phyloP scores from a whole-genome alignment of 108 stramenopile species.

The Aurantiochytrium sp. region DNA sequence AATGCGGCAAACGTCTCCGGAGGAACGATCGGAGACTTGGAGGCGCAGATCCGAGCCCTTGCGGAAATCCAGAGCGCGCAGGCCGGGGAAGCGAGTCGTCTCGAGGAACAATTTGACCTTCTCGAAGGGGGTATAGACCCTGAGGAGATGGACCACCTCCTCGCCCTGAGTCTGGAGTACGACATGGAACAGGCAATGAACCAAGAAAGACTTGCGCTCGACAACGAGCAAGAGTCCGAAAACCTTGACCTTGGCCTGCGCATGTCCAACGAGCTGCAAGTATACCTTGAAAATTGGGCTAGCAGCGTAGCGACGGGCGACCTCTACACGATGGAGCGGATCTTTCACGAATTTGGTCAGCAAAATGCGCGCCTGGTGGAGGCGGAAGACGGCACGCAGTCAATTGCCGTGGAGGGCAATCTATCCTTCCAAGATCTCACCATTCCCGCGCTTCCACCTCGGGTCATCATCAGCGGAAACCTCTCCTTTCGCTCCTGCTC shows the following conservation, averaged over 20 bases:
- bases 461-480: not conserved
- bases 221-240: not conserved
- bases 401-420: not conserved
- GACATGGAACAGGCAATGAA: not conserved
- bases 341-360: not conserved
- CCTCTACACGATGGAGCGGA: not conserved
- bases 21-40: not conserved
- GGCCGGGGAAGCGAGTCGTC: not conserved
- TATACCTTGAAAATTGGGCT: not conserved
- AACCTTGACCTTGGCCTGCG: not conserved
- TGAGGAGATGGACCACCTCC: not conserved
- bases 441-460: not conserved
- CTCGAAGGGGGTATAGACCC: not conserved
- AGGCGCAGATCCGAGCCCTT: not conserved
- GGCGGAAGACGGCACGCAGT: not conserved
- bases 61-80: not conserved
- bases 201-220: not conserved
- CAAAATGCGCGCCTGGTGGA: not conserved
- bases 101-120: not conserved
- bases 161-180: not conserved
- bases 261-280: not conserved
- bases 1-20: too few species aligned
- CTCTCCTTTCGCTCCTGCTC: not conserved
- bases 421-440: not conserved
- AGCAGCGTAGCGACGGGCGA: not conserved